Evolutionary conservation across 2,329 filamentous ascomycete genomes (phyloP).

Genomic region (Coleophoma eucalyptorum): DNA sequence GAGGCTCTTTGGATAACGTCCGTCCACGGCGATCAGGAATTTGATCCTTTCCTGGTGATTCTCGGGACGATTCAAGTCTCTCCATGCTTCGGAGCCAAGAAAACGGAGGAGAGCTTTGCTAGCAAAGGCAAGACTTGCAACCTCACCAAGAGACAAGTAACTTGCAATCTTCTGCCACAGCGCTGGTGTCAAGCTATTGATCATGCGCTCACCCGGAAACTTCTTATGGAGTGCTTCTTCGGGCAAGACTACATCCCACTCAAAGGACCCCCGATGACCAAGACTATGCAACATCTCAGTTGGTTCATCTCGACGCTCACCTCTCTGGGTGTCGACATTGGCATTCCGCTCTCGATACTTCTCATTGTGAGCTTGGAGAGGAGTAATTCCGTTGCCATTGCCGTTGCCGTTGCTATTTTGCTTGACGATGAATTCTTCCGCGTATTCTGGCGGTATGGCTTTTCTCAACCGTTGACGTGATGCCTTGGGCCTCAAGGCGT

Average conservation of each 20-base stretch:
- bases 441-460: not conserved
- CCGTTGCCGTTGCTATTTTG: not conserved
- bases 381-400: too few species aligned
- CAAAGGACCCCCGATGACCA: slow-evolving; percentile 22
- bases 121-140: slow-evolving; percentile 43
- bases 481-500: slow-evolving; percentile 7
- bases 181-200: slow-evolving; percentile 38
- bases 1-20: slow-evolving; percentile 47
- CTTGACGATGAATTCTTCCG: not conserved
- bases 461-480: slow-evolving; percentile 3
- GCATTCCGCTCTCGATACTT: slow-evolving; percentile 9
- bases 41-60: slow-evolving; percentile 41
- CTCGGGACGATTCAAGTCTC: slow-evolving; percentile 33
- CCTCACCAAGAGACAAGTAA: slow-evolving; percentile 39
- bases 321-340: slow-evolving; percentile 23
- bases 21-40: slow-evolving; percentile 49
- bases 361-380: slow-evolving; percentile 8
- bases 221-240: slow-evolving; percentile 7
- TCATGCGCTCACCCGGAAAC: slow-evolving; percentile 32
- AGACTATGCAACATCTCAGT: slow-evolving; percentile 26
- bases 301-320: slow-evolving; percentile 23
- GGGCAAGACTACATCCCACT: slow-evolving; percentile 12
- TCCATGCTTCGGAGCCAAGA: slow-evolving; percentile 36
- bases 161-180: slow-evolving; percentile 41
- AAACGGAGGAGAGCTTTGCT: slow-evolving; percentile 40